phyloP scores from a whole-genome alignment of 1,284 basidiomycete species.

The Apiotrichum gracile region DNA sequence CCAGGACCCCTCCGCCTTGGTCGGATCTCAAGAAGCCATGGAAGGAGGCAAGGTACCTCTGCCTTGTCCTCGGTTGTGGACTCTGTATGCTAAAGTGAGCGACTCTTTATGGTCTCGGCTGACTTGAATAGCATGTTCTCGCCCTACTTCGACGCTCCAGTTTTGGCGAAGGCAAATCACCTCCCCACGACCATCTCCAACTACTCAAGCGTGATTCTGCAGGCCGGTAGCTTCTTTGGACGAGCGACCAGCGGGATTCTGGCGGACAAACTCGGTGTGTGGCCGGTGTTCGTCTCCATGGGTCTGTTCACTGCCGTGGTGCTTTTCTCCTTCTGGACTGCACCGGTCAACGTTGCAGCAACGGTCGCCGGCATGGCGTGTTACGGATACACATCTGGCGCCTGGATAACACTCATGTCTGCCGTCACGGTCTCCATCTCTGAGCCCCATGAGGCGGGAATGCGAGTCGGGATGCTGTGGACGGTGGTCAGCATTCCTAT shows the following conservation, averaged over 20 bases:
- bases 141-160: constrained; percentile 18
- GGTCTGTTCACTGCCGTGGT: constrained; percentile 10
- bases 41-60: constrained; percentile 24
- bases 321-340: constrained; percentile 24
- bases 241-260: constrained; percentile 18
- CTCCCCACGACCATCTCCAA: constrained; percentile 3
- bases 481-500: constrained; percentile 25
- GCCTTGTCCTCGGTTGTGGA: constrained; percentile 27
- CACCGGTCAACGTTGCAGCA: constrained; percentile 16
- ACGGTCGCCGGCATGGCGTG: constrained; percentile 27
- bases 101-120: neutral
- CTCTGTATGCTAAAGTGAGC: constrained; percentile 29
- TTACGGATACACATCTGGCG: constrained; percentile 36
- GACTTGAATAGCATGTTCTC: constrained; percentile 15
- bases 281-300: constrained; percentile 16
- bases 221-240: constrained; percentile 23
- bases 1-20: constrained; percentile 12
- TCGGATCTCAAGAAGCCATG: constrained; percentile 15
- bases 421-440: constrained; percentile 35
- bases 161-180: constrained; percentile 12
- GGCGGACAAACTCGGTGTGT: constrained; percentile 21
- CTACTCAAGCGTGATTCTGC: constrained; percentile 20
- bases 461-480: constrained; percentile 43
- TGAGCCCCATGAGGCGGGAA: constrained; percentile 36
- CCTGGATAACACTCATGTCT: constrained; percentile 38